Percentiles rank a stretch among this genome's conserved stretches.
Conservation (phyloP, 2,329 filamentous ascomycete species). For the Amauroascus verrucosus region DNA sequence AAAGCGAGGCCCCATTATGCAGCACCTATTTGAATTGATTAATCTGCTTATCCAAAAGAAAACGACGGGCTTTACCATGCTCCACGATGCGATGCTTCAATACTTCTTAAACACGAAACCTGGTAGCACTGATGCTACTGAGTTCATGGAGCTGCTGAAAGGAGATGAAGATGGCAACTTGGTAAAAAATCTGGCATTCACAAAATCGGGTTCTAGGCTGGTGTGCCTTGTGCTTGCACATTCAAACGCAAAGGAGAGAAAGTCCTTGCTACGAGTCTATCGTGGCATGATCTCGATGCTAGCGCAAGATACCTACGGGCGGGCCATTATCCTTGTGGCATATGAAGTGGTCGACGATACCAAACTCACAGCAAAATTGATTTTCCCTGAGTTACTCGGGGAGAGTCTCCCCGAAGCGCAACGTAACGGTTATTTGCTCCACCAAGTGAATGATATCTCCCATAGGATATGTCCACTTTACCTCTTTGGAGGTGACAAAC, state of each 20-base stretch:
- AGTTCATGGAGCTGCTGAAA: conserved; percentile 84
- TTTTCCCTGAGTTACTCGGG: conserved; percentile 76
- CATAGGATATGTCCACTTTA: conserved; percentile 63
- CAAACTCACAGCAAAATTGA: conserved; percentile 70
- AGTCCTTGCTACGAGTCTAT: conserved; percentile 76
- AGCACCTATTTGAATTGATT: conserved; percentile 73
- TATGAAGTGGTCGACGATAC: conserved; percentile 94
- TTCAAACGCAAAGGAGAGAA: conserved; percentile 83
- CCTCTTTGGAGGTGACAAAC: conserved; percentile 56
- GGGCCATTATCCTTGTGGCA: conserved; percentile 70
- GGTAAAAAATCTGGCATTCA: conserved; percentile 93
- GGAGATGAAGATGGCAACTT: conserved; percentile 84
- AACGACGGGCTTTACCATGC: conserved; percentile 90
- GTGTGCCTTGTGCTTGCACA: conserved; percentile 74
- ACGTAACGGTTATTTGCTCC: conserved; percentile 37
- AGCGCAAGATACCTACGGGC: conserved; percentile 67
- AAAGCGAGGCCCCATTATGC: conserved; percentile 80
- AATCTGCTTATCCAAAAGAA: conserved; percentile 93
- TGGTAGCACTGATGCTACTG: conserved; percentile 69
- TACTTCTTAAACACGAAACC: conserved; percentile 75
- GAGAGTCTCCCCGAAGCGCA: conserved; percentile 40
- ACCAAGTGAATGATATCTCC: conserved; percentile 35
- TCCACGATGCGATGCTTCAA: conserved; percentile 96
- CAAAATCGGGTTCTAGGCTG: conserved; percentile 72
- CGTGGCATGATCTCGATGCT: conserved; percentile 81